A percentile compares a stretch with the other conserved stretches of the same genome.
Evolutionary conservation across 1,139 yeast genomes (phyloP).

Genomic region (Pichia kudriavzevii): DNA sequence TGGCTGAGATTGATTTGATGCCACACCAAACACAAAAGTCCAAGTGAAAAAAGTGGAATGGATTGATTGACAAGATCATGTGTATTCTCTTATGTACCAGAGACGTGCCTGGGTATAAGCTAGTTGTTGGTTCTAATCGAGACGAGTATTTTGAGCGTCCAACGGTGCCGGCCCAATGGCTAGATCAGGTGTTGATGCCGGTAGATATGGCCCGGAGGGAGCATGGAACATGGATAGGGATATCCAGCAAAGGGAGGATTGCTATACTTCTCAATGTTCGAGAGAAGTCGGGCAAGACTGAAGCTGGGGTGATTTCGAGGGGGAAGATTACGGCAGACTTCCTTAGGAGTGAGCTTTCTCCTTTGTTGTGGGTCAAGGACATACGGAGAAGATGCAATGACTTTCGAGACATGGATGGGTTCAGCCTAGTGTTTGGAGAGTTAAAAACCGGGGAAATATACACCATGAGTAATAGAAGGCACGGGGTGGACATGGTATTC

Average conservation of each 20-base stretch:
- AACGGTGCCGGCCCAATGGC: conserved; percentile 60
- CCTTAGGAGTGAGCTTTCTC: conserved; percentile 32
- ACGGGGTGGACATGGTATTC: too few species aligned
- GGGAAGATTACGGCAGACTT: conserved; percentile 61
- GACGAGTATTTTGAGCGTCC: conserved; percentile 77
- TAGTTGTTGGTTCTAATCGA: conserved; percentile 70
- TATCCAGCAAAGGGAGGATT: conserved; percentile 51
- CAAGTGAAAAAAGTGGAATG: too few species aligned
- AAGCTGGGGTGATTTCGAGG: conserved; percentile 57
- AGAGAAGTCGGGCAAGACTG: too few species aligned
- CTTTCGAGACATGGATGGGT: conserved; percentile 66
- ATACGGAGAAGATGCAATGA: conserved; percentile 29
- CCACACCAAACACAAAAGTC: too few species aligned
- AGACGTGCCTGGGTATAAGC: conserved; percentile 34
- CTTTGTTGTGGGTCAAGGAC: conserved; percentile 43
- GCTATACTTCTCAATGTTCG: too few species aligned
- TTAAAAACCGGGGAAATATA: conserved; percentile 19
- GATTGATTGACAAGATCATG: too few species aligned
- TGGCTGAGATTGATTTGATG: too few species aligned
- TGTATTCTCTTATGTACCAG: conserved; percentile 25
- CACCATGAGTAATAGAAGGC: too few species aligned
- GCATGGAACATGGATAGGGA: conserved; percentile 92
- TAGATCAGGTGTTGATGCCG: conserved; percentile 73
- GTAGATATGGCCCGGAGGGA: conserved; percentile 65
- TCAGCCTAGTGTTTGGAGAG: conserved; percentile 70